phyloP scores from a whole-genome alignment of 495 filamentous ascomycete species.

The Aspergillus wentii region DNA sequence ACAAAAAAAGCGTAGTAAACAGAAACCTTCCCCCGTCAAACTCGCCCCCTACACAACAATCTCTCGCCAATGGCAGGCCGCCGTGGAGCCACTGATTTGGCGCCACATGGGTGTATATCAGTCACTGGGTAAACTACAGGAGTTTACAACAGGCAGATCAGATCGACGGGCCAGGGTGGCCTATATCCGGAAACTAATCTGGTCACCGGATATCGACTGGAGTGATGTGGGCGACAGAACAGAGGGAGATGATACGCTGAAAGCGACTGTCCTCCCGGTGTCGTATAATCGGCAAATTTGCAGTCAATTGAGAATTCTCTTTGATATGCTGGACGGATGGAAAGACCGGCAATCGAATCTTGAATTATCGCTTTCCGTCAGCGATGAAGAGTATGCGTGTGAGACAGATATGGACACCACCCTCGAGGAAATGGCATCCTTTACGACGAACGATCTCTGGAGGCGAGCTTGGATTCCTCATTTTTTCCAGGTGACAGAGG shows the following conservation, averaged over 20 bases:
- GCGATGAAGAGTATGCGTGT: background rate
- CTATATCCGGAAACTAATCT: conserved; percentile 1
- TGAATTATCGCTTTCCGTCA: background rate
- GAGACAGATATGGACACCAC: background rate
- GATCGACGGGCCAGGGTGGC: background rate
- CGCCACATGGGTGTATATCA: background rate
- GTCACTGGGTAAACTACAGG: background rate
- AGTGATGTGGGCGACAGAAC: background rate
- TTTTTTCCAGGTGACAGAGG: background rate
- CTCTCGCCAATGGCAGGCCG: conserved; percentile 1
- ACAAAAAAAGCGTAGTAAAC: background rate
- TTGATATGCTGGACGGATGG: background rate
- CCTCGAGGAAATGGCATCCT: background rate
- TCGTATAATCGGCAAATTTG: background rate
- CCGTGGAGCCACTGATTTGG: conserved; percentile 2
- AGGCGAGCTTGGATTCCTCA: background rate
- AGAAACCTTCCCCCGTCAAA: background rate
- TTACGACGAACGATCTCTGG: background rate
- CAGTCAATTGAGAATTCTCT: background rate
- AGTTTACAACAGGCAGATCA: background rate
- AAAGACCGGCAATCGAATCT: background rate
- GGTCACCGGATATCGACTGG: background rate
- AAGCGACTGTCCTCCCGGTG: background rate
- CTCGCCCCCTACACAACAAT: conserved; percentile 1
- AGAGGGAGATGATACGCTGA: background rate